Base-by-base conservation (phyloP, 768 basidiomycete genomes). In the Lactifluus rugatus region DNA sequence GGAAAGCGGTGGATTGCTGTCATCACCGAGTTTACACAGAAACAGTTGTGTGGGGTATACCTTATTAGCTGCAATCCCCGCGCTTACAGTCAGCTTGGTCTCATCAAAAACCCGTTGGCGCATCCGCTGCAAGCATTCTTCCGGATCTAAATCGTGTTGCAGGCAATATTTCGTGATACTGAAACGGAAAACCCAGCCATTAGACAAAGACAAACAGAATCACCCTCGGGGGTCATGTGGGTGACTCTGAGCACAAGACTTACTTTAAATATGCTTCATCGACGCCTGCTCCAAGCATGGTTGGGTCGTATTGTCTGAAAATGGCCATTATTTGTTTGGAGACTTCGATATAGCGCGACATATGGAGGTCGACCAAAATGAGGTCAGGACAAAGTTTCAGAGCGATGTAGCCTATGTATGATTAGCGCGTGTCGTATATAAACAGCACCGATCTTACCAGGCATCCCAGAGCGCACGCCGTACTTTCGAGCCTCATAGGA, bases 231-330 rank as follows among this genome's bases (percentile, higher is more conserved):
- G 2, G 44, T 34, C 21, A 23, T 25, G 45, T 2, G 17, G 16
- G 28, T 2, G 32, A 48, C 5, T 41, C 26, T 25, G 42, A 19
- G 13, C n/a, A 45, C 6, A 23, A 49, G 47, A 73, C 81, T 58
- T 62, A 91, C 92, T 96, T 95, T 44, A 95, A 73, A 71, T 92
- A 97, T 6, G 85, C 93, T 71, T 93, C 94, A 69, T 97, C 94
- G 56, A 87, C 84, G 19, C 92, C 87, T 7, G 87, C 89, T 57
- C 80, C 74, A 41, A 70, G 71, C 83, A 93, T 87, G 58, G 79
- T 78, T 0, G 85, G 82, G 66, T 93, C 91, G 65, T 90, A 92
- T 60, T 82, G 78, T 36, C 76, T 64, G 57, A 85, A 76, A 23
- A 86, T 84, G 28, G 66, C 66, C 74, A 94, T 89, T 41, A 96